phyloP scores from a whole-genome alignment of 352 stramenopile species.

The Globisporangium barbulae region DNA sequence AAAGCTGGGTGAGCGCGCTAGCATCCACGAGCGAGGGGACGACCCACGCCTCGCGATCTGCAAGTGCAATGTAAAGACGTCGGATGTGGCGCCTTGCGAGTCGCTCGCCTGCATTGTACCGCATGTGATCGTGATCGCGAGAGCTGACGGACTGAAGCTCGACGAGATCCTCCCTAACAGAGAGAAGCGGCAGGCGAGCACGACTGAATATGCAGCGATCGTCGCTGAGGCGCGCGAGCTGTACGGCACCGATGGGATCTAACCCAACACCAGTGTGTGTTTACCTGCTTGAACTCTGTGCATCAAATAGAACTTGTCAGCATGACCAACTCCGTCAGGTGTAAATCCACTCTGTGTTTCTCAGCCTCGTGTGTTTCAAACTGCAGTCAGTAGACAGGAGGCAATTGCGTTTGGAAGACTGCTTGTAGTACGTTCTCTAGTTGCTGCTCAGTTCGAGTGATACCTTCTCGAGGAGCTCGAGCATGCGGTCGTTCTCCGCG shows the following conservation, averaged over 20 bases:
- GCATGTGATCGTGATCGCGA: slow-evolving; percentile 48
- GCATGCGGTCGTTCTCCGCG: slow-evolving; percentile 93
- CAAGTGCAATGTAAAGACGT: slow-evolving; percentile 27
- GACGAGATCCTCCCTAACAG: slow-evolving; percentile 12
- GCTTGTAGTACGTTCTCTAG: neutral
- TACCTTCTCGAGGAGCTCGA: slow-evolving; percentile 77
- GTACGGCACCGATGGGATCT: slow-evolving; percentile 12
- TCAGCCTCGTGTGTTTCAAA: neutral
- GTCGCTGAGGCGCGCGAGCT: slow-evolving; percentile 13
- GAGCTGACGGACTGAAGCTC: slow-evolving; percentile 10
- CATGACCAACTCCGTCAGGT: neutral
- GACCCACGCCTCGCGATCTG: slow-evolving; percentile 45
- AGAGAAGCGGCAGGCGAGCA: neutral
- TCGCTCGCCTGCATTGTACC: slow-evolving; percentile 55
- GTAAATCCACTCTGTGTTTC: too few relatives aligned
- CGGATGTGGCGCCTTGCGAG: slow-evolving; percentile 35
- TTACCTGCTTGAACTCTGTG: too few relatives aligned
- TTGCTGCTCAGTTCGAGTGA: slow-evolving; percentile 36
- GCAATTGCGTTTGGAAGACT: too few relatives aligned
- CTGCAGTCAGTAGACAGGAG: neutral
- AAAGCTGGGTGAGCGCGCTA: neutral
- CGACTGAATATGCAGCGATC: slow-evolving; percentile 11
- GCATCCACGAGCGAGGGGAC: slow-evolving; percentile 13
- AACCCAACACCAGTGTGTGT: neutral
- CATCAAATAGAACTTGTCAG: too few relatives aligned